Evolutionary conservation across 78 protist species (phyloP).

Genomic region (Emiliania huxleyi): DNA sequence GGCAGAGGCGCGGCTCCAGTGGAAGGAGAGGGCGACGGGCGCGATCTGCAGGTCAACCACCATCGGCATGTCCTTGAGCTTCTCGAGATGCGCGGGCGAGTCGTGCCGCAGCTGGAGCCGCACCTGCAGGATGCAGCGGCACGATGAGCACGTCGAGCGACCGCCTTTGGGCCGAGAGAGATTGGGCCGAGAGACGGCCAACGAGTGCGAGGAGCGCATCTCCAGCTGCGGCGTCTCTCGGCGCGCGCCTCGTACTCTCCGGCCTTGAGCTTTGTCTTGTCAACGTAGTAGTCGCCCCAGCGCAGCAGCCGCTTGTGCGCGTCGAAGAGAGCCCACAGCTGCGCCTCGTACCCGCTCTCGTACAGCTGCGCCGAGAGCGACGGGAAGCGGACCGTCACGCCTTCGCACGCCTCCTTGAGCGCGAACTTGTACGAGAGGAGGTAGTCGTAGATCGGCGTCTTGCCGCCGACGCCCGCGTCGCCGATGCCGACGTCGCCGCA

Average conservation of each 20-base stretch:
- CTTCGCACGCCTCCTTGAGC: neutral
- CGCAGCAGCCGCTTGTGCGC: neutral
- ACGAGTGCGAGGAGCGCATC: neutral
- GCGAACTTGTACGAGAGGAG: neutral
- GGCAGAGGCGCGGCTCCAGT: neutral
- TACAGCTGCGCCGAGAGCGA: neutral
- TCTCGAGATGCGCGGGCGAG: neutral
- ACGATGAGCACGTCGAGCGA: no score
- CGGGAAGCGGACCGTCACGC: neutral
- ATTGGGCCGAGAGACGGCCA: no score
- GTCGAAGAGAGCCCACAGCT: neutral
- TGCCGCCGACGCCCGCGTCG: neutral
- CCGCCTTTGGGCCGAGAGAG: neutral
- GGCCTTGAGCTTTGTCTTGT: neutral
- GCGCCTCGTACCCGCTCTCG: neutral
- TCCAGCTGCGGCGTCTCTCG: no score
- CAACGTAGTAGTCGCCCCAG: neutral
- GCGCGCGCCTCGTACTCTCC: neutral
- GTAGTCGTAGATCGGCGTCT: neutral
- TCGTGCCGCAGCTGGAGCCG: neutral
- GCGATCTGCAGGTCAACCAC: neutral
- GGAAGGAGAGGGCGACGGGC: neutral
- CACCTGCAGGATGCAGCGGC: neutral
- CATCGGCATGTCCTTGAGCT: neutral
- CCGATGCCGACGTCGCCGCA: neutral